Conservation (phyloP, 257 asterid species). For the Solanum etuberosum region DNA sequence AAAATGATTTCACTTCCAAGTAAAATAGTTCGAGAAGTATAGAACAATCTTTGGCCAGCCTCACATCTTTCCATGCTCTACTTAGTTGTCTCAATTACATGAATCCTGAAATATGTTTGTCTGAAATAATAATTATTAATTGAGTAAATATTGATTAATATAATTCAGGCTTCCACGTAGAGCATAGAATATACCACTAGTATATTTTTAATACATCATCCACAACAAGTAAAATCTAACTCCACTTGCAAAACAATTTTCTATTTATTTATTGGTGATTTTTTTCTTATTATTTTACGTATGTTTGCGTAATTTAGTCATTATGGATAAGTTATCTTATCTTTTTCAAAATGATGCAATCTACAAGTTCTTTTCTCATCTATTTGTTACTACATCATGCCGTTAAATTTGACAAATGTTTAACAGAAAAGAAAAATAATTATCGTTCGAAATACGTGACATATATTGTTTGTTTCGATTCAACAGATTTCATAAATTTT, state of each 20-base stretch:
- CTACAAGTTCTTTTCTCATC: neutral
- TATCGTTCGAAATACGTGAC: neutral
- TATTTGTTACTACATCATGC: neutral
- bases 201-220: neutral
- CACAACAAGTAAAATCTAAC: neutral
- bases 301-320: neutral
- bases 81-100: neutral
- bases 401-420: neutral
- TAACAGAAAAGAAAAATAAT: neutral
- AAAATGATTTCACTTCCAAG: neutral
- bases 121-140: neutral
- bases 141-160: neutral
- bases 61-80: neutral
- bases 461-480: neutral
- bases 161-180: neutral
- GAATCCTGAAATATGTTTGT: rapidly evolving
- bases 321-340: neutral
- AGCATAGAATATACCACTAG: neutral
- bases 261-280: neutral
- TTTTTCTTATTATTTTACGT: neutral
- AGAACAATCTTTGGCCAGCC: neutral
- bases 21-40: no score
- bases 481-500: neutral
- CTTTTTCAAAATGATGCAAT: neutral
- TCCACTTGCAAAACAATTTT: neutral